Conservation (phyloP, 1,284 basidiomycete species). For the Pholiota adiposa region DNA sequence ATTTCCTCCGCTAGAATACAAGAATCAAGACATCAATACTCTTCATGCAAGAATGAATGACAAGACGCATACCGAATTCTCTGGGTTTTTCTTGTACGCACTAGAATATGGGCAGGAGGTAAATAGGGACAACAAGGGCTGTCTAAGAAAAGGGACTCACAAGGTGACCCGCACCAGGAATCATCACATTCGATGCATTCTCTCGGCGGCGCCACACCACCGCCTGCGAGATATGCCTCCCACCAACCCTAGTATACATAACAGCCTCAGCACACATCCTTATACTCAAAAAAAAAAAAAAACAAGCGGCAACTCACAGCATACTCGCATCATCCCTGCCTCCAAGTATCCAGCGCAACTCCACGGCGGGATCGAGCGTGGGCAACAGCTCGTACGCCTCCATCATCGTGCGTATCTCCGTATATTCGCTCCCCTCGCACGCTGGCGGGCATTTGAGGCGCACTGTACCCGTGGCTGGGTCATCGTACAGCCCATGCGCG, state of each 20-base stretch:
- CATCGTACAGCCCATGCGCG: constrained; percentile 23
- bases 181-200: constrained; percentile 30
- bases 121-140: too few species aligned
- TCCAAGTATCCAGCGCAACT: constrained; percentile 30
- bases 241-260: constrained; percentile 26
- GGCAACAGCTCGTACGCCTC: constrained; percentile 30
- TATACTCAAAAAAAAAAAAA: neutral
- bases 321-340: constrained; percentile 24
- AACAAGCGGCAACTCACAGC: constrained; percentile 16
- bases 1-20: constrained; percentile 22
- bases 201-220: constrained; percentile 28
- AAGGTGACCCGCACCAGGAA: constrained; percentile 30
- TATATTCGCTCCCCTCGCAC: constrained; percentile 27
- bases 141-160: constrained; percentile 21
- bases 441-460: constrained; percentile 26
- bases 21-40: neutral
- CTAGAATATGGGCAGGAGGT: constrained; percentile 6
- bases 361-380: constrained; percentile 25
- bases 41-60: neutral
- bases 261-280: neutral
- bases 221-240: constrained; percentile 19
- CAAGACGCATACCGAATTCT: constrained; percentile 24
- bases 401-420: constrained; percentile 25
- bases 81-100: constrained; percentile 29
- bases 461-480: constrained; percentile 23